Conservation (phyloP, 2,329 filamentous ascomycete genomes). For the Aureobasidium zeae region DNA sequence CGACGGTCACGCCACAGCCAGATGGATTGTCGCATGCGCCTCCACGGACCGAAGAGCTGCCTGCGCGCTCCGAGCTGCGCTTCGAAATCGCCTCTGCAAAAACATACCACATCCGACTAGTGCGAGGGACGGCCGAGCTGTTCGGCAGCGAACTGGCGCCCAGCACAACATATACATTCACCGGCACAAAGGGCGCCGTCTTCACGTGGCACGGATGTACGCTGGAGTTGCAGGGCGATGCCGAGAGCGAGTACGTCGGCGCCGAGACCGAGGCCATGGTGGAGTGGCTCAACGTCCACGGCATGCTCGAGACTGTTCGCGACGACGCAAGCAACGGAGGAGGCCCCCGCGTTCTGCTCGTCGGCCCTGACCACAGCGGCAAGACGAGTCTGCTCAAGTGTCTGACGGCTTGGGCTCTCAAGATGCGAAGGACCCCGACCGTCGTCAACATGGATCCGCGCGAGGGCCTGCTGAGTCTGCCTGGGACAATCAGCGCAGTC, state of each 20-base stretch:
- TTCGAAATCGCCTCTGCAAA: slow-evolving; percentile 31
- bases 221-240: slow-evolving; percentile 66
- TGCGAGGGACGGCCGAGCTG: slow-evolving; percentile 78
- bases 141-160: slow-evolving; percentile 89
- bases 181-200: slow-evolving; percentile 74
- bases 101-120: slow-evolving; percentile 46
- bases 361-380: slow-evolving; percentile 67
- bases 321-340: slow-evolving; percentile 40
- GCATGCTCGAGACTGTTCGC: slow-evolving; percentile 68
- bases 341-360: slow-evolving; percentile 75
- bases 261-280: slow-evolving; percentile 70
- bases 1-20: slow-evolving; percentile 16
- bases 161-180: slow-evolving; percentile 70
- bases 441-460: slow-evolving; percentile 76
- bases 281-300: slow-evolving; percentile 76
- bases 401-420: slow-evolving; percentile 79
- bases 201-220: slow-evolving; percentile 88
- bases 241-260: slow-evolving; percentile 57
- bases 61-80: slow-evolving; percentile 38
- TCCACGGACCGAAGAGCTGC: slow-evolving; percentile 34
- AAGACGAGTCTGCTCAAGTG: slow-evolving; percentile 44
- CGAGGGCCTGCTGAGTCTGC: slow-evolving; percentile 48
- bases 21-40: slow-evolving; percentile 21
- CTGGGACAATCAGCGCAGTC: slow-evolving; percentile 77
- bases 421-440: slow-evolving; percentile 65